Conservation (phyloP, 140 eudicot species). For the Oenanthe javanica region DNA sequence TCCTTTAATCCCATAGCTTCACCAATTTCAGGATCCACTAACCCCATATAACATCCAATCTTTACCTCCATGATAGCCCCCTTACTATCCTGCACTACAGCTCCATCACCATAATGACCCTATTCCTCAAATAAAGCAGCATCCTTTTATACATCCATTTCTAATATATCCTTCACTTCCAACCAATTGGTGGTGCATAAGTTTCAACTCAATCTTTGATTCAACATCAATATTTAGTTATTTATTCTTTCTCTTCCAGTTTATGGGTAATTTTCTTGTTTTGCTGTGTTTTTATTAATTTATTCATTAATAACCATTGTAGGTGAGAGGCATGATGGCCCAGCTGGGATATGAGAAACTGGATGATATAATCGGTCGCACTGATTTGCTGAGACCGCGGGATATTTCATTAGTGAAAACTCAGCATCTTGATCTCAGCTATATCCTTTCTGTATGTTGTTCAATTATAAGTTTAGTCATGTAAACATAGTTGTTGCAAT, state of each 20-base stretch:
- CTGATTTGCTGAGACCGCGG: constrained; percentile 81
- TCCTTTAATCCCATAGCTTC: not conserved
- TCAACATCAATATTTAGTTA: no score
- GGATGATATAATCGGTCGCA: constrained; percentile 92
- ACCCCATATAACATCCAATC: no score
- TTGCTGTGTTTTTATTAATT: not conserved
- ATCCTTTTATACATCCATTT: no score
- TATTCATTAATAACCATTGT: constrained; percentile 9
- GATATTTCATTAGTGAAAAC: constrained; percentile 93
- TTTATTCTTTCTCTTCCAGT: not conserved
- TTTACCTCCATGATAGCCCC: no score
- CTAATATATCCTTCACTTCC: no score
- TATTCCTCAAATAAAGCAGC: no score
- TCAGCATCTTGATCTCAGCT: constrained; percentile 94
- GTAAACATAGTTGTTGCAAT: constrained; percentile 6
- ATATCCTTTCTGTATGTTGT: constrained; percentile 66
- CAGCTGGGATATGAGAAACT: constrained; percentile 92
- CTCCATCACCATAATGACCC: no score
- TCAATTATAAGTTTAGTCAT: not conserved
- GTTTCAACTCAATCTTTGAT: no score
- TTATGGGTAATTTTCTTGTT: not conserved
- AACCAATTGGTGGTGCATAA: no score
- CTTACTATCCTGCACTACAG: no score
- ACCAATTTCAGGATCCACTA: no score
- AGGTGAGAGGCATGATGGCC: constrained; percentile 98